These are phyloP conservation scores for Vigna nakashimae DNA, from an alignment of 306 rosid genomes.

Conservation along the genomic window DNA sequence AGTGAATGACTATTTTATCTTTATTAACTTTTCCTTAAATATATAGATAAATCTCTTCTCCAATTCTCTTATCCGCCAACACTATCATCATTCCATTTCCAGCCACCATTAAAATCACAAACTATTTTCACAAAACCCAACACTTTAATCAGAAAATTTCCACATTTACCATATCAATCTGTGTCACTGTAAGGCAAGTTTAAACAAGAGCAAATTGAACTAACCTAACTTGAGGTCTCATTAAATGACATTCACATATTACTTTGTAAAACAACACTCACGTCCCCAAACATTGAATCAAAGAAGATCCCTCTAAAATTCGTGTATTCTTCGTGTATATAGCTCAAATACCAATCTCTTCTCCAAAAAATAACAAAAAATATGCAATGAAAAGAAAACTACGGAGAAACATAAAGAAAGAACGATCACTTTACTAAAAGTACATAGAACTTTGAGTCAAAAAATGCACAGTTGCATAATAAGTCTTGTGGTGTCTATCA, in stretches of 20 bases:
- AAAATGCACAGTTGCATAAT: not conserved
- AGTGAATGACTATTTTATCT: not conserved
- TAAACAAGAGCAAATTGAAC: not conserved
- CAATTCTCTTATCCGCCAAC: not conserved
- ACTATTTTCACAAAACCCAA: not conserved
- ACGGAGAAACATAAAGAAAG: not conserved
- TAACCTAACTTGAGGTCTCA: not conserved
- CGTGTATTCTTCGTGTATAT: not conserved
- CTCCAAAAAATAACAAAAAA: not conserved
- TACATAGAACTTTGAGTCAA: not conserved
- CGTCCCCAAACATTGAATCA: not conserved
- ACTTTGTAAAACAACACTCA: not conserved
- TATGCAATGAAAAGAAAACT: not conserved
- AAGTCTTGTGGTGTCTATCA: not conserved
- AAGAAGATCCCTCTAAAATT: not conserved
- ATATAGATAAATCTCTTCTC: not conserved
- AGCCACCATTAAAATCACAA: constrained; percentile 7
- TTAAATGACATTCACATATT: not conserved
- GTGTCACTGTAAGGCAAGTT: not conserved
- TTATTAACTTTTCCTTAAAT: not conserved
- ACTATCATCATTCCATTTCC: not conserved
- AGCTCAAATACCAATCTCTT: not conserved
- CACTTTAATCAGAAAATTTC: not conserved
- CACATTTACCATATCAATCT: not conserved
- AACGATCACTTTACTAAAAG: not conserved